Percentiles rank a stretch among this genome's conserved stretches.
Evolutionary conservation across 2,329 filamentous ascomycete genomes (phyloP).

Genomic region (Xylariomycetidae sp.): DNA sequence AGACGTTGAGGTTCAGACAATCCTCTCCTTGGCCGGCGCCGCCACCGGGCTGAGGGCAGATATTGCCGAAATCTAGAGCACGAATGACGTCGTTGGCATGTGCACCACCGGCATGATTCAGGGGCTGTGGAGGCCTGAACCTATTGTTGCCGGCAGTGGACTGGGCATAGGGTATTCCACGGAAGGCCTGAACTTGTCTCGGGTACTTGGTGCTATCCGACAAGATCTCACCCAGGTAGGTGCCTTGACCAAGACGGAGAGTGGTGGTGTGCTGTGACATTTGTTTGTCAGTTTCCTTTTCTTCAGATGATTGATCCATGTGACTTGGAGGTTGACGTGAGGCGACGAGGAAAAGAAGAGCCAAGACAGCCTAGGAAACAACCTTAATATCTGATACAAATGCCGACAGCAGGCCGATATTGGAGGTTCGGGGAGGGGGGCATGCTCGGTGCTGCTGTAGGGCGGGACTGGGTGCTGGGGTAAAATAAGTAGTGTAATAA

Average conservation of each 20-base stretch:
- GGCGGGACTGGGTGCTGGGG: no score
- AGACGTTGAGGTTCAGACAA: conserved; percentile 50
- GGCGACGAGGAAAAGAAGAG: background rate
- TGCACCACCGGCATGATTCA: conserved; percentile 16
- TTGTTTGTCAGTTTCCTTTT: conserved; percentile 1
- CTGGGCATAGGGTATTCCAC: conserved; percentile 46
- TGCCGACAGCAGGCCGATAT: no score
- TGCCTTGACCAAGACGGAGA: conserved; percentile 34
- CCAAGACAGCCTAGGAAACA: no score
- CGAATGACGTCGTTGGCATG: conserved; percentile 27
- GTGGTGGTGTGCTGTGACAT: conserved; percentile 20
- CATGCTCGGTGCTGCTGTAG: no score
- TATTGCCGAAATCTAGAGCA: conserved; percentile 29
- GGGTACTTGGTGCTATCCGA: conserved; percentile 27
- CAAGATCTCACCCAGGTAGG: conserved; percentile 33
- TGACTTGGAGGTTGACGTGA: background rate
- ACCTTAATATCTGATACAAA: no score
- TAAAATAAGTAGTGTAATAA: no score
- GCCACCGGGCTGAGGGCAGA: conserved; percentile 27
- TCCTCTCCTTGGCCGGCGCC: conserved; percentile 39
- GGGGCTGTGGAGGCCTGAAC: conserved; percentile 37
- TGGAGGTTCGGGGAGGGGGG: no score
- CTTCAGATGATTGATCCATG: conserved; percentile 1
- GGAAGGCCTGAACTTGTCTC: conserved; percentile 41
- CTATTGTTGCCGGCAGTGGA: conserved; percentile 34